These are phyloP conservation scores for Heterobasidion irregulare DNA, from an alignment of 1,284 basidiomycete genomes.

Conservation along the genomic window DNA sequence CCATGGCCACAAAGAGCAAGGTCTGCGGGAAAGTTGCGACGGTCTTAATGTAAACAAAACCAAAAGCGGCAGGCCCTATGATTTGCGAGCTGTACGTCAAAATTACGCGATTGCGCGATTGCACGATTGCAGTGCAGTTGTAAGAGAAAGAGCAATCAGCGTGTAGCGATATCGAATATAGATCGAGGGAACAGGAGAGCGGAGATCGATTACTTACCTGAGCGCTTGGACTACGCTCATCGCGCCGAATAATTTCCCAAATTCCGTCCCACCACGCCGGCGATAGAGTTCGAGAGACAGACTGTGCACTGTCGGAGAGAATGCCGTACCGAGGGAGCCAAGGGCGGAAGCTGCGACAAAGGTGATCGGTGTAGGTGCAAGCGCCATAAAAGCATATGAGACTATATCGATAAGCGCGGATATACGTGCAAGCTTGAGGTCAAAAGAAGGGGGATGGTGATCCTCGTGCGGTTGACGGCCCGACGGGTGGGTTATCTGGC, in stretches of 20 bases:
- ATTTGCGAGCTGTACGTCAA: slow-evolving; percentile 33
- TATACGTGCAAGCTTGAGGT: slow-evolving; percentile 49
- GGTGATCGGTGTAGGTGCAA: slow-evolving; percentile 28
- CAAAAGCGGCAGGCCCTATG: slow-evolving; percentile 53
- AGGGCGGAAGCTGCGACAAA: slow-evolving; percentile 44
- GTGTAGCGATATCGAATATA: too few species aligned
- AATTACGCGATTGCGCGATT: too few species aligned
- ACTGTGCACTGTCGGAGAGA: slow-evolving; percentile 56
- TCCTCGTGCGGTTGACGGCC: slow-evolving; percentile 8
- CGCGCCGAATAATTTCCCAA: slow-evolving; percentile 63
- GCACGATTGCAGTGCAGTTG: background rate
- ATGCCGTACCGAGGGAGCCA: slow-evolving; percentile 47
- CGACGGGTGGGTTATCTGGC: background rate
- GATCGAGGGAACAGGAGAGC: too few species aligned
- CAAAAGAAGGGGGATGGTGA: slow-evolving; percentile 38
- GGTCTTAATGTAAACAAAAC: slow-evolving; percentile 49
- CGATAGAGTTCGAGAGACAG: slow-evolving; percentile 57
- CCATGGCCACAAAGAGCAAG: slow-evolving; percentile 42
- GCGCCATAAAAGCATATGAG: slow-evolving; percentile 42
- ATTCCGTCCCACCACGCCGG: slow-evolving; percentile 37
- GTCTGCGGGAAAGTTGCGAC: slow-evolving; percentile 47
- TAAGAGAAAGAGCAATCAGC: background rate
- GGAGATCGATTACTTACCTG: slow-evolving; percentile 32
- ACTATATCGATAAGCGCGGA: slow-evolving; percentile 54
- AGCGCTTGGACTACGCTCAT: slow-evolving; percentile 61